Evolutionary conservation across 805 yeast genomes (phyloP).

Genomic region (Zygoascus bituminiphila): DNA sequence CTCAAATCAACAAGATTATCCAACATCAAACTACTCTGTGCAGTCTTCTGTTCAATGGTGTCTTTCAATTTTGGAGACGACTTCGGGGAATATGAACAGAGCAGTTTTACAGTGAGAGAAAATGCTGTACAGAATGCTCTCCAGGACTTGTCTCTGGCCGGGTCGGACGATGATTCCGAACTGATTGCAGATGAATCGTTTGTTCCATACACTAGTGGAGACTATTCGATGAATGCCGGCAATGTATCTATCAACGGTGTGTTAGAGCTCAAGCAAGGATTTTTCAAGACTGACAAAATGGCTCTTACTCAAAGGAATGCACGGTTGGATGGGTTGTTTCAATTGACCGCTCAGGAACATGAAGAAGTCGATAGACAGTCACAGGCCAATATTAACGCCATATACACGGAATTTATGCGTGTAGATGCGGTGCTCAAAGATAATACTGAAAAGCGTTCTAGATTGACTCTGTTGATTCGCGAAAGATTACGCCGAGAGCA

Average conservation of each 20-base stretch:
- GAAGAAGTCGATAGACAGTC: background rate
- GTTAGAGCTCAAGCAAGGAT: background rate
- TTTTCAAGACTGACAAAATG: slow-evolving; percentile 2
- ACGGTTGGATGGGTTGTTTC: background rate
- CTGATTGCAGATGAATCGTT: background rate
- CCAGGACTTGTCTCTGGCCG: background rate
- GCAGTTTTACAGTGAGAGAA: background rate
- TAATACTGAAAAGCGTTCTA: background rate
- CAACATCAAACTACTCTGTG: background rate
- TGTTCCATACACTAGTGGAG: background rate
- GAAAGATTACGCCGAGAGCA: slow-evolving; percentile 10
- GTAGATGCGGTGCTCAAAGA: background rate
- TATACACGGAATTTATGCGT: background rate
- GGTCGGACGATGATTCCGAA: background rate
- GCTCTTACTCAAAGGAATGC: background rate
- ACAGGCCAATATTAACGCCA: background rate
- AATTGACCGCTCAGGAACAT: background rate
- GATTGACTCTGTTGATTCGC: slow-evolving; percentile 11
- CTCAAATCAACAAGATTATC: background rate
- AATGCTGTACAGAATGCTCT: background rate
- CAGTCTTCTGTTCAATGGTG: background rate
- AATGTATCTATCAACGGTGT: background rate
- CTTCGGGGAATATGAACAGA: background rate
- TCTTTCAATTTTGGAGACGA: background rate
- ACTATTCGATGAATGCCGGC: background rate